A percentile compares a stretch with the other conserved stretches of the same genome.
phyloP scores from a whole-genome alignment of 768 basidiomycete genomes.

The Artomyces pyxidatus region DNA sequence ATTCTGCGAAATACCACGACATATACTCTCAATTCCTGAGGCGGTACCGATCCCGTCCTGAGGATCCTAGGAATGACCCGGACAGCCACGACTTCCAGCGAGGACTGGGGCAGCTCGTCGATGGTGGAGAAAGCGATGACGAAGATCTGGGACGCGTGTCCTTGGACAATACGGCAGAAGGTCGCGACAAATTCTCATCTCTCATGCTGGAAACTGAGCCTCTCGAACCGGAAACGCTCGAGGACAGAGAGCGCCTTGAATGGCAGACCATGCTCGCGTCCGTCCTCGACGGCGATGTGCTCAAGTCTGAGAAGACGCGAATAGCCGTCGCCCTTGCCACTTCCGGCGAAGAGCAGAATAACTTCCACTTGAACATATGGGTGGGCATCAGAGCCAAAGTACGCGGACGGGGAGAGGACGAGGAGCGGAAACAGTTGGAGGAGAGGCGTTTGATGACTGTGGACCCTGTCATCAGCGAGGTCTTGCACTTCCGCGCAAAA shows the following conservation, averaged over 20 bases:
- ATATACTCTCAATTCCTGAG: slow-evolving; percentile 77
- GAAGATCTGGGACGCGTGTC: slow-evolving; percentile 47
- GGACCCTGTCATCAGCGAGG: slow-evolving; percentile 77
- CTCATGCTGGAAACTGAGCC: slow-evolving; percentile 54
- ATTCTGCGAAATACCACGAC: slow-evolving; percentile 40
- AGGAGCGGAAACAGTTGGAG: slow-evolving; percentile 75
- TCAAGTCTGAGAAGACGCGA: slow-evolving; percentile 90
- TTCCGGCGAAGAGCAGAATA: slow-evolving; percentile 60
- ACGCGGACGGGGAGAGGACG: slow-evolving; percentile 68
- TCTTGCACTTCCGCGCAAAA: slow-evolving; percentile 64
- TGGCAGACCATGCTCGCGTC: slow-evolving; percentile 96
- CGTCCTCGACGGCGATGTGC: slow-evolving; percentile 88
- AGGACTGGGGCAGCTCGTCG: slow-evolving; percentile 59
- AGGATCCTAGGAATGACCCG: slow-evolving; percentile 72
- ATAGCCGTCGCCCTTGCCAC: slow-evolving; percentile 75
- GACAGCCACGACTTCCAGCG: slow-evolving; percentile 76
- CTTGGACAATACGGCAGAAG: slow-evolving; percentile 35
- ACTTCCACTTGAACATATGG: slow-evolving; percentile 65
- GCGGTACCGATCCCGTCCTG: slow-evolving; percentile 63
- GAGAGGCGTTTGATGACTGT: slow-evolving; percentile 77
- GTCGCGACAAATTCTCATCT: slow-evolving; percentile 42
- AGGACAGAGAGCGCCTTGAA: slow-evolving; percentile 78
- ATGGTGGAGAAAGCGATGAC: slow-evolving; percentile 69
- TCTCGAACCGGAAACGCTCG: slow-evolving; percentile 56
- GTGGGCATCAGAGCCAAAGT: slow-evolving; percentile 84